Conservation (phyloP, 768 basidiomycete species). For the Chalciporus piperatus region DNA sequence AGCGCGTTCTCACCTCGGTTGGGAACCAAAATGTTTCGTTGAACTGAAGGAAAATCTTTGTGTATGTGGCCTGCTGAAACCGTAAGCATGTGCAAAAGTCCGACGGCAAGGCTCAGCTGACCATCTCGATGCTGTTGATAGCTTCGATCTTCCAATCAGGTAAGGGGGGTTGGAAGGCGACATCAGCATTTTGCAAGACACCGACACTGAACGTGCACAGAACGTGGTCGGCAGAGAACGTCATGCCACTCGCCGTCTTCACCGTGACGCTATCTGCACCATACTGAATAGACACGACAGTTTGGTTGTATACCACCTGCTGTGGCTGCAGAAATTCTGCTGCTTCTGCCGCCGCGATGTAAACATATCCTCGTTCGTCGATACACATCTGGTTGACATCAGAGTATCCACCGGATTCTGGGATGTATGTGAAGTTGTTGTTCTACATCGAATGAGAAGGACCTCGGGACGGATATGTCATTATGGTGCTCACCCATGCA, state of each 20-base stretch:
- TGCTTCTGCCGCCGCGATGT: slow-evolving; percentile 56
- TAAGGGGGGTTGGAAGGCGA: slow-evolving; percentile 52
- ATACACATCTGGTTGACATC: slow-evolving; percentile 50
- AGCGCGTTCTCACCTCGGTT: slow-evolving; percentile 33
- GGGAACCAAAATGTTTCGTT: slow-evolving; percentile 58
- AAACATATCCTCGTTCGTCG: slow-evolving; percentile 64
- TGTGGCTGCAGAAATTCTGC: slow-evolving; percentile 45
- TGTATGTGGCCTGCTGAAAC: slow-evolving; percentile 46
- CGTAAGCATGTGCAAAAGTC: background rate
- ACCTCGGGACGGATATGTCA: too few relatives aligned
- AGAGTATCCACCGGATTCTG: slow-evolving; percentile 56
- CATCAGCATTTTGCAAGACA: slow-evolving; percentile 63
- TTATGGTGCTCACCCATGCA: slow-evolving; percentile 46
- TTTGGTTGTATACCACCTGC: slow-evolving; percentile 50
- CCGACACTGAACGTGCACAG: slow-evolving; percentile 69
- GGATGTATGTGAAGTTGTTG: slow-evolving; percentile 58
- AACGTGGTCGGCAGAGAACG: slow-evolving; percentile 52
- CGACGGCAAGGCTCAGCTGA: slow-evolving; percentile 11
- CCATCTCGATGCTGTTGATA: slow-evolving; percentile 62
- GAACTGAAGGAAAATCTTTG: slow-evolving; percentile 68
- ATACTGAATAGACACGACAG: slow-evolving; percentile 47
- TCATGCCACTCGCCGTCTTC: slow-evolving; percentile 41
- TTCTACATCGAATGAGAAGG: slow-evolving; percentile 34
- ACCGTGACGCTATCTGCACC: slow-evolving; percentile 45
- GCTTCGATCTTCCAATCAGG: slow-evolving; percentile 64